These are phyloP conservation scores for Leccinum rimulosum DNA, from an alignment of 768 basidiomycete species.

Conservation along the genomic window DNA sequence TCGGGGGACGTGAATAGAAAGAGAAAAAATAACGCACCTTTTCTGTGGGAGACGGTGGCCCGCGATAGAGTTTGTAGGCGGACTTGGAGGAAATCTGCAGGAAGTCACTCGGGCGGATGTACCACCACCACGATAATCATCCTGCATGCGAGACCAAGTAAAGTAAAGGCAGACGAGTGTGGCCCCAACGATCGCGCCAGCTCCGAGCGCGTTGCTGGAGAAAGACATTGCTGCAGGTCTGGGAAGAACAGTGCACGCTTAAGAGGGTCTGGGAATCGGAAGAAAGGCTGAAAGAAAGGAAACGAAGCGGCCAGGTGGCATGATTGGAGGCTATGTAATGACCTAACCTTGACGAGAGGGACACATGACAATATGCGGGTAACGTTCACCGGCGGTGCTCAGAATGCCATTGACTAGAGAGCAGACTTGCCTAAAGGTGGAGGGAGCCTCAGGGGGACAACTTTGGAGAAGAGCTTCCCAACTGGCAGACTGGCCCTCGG, in stretches of 20 bases:
- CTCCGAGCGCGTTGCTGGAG: neutral
- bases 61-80: neutral
- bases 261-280: conserved; percentile 16
- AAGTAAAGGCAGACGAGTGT: conserved; percentile 1
- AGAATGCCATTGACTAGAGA: too few relatives aligned
- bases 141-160: neutral
- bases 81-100: conserved; percentile 8
- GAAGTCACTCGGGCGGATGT: neutral
- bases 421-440: too few relatives aligned
- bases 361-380: too few relatives aligned
- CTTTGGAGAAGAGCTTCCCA: too few relatives aligned
- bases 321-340: neutral
- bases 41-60: conserved; percentile 4
- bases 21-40: conserved; percentile 2
- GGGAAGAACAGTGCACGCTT: neutral
- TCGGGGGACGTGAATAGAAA: neutral
- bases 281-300: neutral
- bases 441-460: too few relatives aligned
- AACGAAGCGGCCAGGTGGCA: neutral
- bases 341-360: neutral
- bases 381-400: too few relatives aligned
- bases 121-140: neutral
- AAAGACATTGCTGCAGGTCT: neutral
- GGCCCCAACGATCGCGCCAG: neutral
- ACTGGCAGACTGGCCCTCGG: too few relatives aligned